Conservation (phyloP, 23 red algal species). For the Gracilaria gracilis region DNA sequence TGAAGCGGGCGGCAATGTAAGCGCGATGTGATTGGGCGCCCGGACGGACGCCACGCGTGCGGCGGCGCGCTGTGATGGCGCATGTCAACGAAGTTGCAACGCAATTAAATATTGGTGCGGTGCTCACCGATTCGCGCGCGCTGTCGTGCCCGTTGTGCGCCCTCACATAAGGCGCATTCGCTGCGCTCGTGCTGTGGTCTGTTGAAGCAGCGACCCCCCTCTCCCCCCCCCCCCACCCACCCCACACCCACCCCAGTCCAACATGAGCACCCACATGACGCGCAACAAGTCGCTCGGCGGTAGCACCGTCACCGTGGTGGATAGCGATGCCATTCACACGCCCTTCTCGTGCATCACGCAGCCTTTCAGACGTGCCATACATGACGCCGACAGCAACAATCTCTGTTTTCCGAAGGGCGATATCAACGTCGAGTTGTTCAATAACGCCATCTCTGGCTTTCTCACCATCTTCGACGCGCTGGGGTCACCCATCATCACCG, state of each 20-base stretch:
- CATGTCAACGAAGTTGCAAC: no score
- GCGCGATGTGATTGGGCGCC: background rate
- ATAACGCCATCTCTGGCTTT: slow-evolving; percentile 37
- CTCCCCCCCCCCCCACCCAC: no score
- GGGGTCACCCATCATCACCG: slow-evolving; percentile 51
- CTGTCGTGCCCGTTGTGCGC: background rate
- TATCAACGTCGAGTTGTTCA: slow-evolving; percentile 43
- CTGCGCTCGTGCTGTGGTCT: no score
- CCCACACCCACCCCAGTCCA: no score
- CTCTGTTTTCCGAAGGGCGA: slow-evolving; percentile 42
- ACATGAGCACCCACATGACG: background rate
- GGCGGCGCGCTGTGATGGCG: background rate
- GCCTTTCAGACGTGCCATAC: slow-evolving; percentile 38
- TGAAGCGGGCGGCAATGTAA: no score
- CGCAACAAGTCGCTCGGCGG: background rate
- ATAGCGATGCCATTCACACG: slow-evolving; percentile 29
- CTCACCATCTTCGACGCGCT: slow-evolving; percentile 61
- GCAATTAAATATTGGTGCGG: no score
- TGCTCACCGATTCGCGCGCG: background rate
- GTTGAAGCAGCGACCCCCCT: no score
- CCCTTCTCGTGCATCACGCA: slow-evolving; percentile 53
- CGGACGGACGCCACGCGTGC: background rate
- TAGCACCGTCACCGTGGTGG: slow-evolving; percentile 26
- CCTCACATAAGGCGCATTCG: no score
- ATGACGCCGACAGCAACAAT: slow-evolving; percentile 2